Evolutionary conservation across 306 rosid species (phyloP).

Genomic region (Hippophae gyantsensis): DNA sequence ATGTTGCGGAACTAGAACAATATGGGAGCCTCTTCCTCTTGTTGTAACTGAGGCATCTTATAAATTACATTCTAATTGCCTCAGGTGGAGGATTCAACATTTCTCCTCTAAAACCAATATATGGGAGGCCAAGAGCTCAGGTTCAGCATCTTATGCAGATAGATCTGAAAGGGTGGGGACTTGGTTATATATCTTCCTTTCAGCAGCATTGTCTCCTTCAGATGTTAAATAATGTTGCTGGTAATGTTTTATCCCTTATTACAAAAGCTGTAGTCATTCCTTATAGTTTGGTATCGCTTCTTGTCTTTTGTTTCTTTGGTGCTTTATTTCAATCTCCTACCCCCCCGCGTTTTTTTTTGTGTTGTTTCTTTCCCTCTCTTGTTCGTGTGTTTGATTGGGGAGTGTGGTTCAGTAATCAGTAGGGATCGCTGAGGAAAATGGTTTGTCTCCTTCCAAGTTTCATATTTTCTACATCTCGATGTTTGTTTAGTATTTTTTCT

Average conservation of each 20-base stretch:
- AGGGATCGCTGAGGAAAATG: background rate
- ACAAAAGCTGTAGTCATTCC: background rate
- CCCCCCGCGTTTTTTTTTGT: no score
- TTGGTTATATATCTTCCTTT: slow-evolving; percentile 78
- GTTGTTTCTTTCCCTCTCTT: no score
- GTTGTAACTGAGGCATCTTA: slow-evolving; percentile 6
- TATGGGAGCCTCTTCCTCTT: background rate
- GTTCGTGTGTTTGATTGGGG: no score
- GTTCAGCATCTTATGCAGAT: slow-evolving; percentile 99
- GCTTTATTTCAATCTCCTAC: no score
- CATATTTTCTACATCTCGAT: background rate
- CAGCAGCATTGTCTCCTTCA: slow-evolving; percentile 99
- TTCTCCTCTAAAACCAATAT: slow-evolving; percentile 82
- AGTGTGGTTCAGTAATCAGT: no score
- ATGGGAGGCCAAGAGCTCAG: slow-evolving; percentile 93
- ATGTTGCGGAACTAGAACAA: background rate
- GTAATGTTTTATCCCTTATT: slow-evolving; percentile 35
- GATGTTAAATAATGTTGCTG: slow-evolving; percentile 93
- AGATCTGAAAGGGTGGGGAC: slow-evolving; percentile 99
- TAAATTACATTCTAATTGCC: slow-evolving; percentile 11
- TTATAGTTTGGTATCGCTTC: slow-evolving; percentile 3
- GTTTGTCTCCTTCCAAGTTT: no score
- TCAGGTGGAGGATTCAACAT: slow-evolving; percentile 95
- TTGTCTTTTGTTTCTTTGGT: background rate
- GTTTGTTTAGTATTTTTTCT: no score